Percentiles rank a stretch among this genome's conserved stretches.
Evolutionary conservation across 2,329 filamentous ascomycete species (phyloP).

Genomic region (Zymoseptoria pseudotritici): DNA sequence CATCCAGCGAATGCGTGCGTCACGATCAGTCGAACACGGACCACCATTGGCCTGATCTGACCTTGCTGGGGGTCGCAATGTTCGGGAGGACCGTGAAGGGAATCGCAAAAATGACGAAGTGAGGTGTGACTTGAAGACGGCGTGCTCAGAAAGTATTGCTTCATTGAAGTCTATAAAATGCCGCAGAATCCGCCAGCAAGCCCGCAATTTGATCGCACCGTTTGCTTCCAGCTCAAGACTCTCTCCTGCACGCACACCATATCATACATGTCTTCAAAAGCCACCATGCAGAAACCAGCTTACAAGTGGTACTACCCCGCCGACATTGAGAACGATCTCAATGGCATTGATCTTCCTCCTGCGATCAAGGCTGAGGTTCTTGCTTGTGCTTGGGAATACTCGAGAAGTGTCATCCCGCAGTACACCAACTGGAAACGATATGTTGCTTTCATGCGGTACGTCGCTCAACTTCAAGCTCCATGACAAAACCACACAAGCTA

Average conservation of each 20-base stretch:
- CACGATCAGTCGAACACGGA: too few species aligned
- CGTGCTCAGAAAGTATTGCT: too few species aligned
- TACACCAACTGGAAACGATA: conserved; percentile 21
- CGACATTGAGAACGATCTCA: conserved; percentile 11
- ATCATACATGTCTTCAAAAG: not conserved
- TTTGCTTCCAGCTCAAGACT: not conserved
- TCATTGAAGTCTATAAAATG: too few species aligned
- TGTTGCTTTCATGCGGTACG: conserved; percentile 16
- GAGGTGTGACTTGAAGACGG: too few species aligned
- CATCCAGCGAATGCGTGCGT: too few species aligned
- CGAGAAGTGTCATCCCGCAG: conserved; percentile 19
- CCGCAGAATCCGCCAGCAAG: too few species aligned
- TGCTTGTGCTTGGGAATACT: conserved; percentile 21
- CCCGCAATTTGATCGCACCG: too few species aligned
- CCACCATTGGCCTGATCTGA: too few species aligned
- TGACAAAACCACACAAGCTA: not conserved
- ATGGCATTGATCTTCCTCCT: conserved; percentile 7
- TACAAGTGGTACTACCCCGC: conserved; percentile 11
- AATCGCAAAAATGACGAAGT: too few species aligned
- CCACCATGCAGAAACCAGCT: not conserved
- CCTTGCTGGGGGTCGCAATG: too few species aligned
- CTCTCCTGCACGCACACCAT: not conserved
- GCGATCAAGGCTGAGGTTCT: conserved; percentile 14
- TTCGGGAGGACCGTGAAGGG: too few species aligned
- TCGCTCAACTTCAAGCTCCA: not conserved